Evolutionary conservation across 75 land plant genomes (phyloP).

Genomic region (Sequoia sempervirens): DNA sequence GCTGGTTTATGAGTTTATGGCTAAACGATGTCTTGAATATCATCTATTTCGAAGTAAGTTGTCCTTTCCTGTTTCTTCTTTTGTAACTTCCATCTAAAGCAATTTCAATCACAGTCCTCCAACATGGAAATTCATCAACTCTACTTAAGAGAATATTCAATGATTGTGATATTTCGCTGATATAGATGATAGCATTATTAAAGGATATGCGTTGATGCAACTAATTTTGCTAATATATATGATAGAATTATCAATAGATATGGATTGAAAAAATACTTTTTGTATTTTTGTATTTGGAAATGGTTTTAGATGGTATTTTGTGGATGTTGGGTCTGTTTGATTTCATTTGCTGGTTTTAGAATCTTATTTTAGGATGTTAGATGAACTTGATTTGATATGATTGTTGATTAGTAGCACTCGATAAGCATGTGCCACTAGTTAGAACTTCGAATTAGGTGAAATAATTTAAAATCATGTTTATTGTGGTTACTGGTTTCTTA

Average conservation of each 20-base stretch:
- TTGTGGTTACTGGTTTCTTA: background rate
- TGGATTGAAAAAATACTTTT: background rate
- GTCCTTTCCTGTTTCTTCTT: no score
- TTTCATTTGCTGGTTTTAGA: background rate
- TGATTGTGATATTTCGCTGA: no score
- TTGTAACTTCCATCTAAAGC: background rate
- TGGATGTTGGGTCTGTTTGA: background rate
- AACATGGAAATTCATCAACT: background rate
- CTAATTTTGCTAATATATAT: no score
- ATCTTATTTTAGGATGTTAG: background rate
- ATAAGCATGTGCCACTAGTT: background rate
- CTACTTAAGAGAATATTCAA: no score
- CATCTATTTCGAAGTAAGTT: constrained; percentile 13
- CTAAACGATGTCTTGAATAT: background rate
- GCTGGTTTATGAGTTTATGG: no score
- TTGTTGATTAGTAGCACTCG: background rate
- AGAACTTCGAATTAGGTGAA: background rate
- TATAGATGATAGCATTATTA: no score
- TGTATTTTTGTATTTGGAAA: background rate
- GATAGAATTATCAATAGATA: no score
- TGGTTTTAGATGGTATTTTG: background rate
- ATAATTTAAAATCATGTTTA: background rate
- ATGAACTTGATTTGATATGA: background rate
- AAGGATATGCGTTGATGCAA: no score
- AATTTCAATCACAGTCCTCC: background rate